These are phyloP conservation scores for Globisporangium ultimum DNA, from an alignment of 352 stramenopile genomes.

Conservation along the genomic window DNA sequence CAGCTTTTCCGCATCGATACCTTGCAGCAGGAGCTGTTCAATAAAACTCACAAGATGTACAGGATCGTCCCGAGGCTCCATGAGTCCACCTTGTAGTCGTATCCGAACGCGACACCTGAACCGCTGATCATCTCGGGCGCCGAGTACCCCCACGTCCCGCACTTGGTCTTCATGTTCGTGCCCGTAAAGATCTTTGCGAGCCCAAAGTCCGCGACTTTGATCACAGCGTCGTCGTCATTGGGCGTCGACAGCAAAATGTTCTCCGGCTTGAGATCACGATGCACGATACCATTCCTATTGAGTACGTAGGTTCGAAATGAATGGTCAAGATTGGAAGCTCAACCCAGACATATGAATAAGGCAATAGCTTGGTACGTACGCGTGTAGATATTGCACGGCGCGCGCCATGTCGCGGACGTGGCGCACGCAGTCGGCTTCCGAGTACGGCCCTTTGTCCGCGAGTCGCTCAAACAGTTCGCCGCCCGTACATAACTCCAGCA, in stretches of 20 bases:
- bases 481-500: slow-evolving; percentile 79
- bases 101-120: slow-evolving; percentile 61
- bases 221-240: slow-evolving; percentile 53
- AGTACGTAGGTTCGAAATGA: not conserved
- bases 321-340: too few species aligned
- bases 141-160: slow-evolving; percentile 77
- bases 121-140: slow-evolving; percentile 85
- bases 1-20: too few species aligned
- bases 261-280: slow-evolving; percentile 82
- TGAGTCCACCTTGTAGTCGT: slow-evolving; percentile 83
- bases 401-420: slow-evolving; percentile 68
- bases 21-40: too few species aligned
- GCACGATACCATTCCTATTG: slow-evolving; percentile 65
- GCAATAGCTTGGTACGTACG: slow-evolving; percentile 21
- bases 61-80: slow-evolving; percentile 87
- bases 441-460: slow-evolving; percentile 77
- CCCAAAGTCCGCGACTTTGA: slow-evolving; percentile 84
- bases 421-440: slow-evolving; percentile 73
- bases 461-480: slow-evolving; percentile 82
- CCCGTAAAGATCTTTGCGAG: slow-evolving; percentile 79
- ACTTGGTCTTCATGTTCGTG: slow-evolving; percentile 75
- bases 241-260: slow-evolving; percentile 77
- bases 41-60: slow-evolving; percentile 62
- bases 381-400: slow-evolving; percentile 72
- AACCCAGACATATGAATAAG: too few species aligned